Evolutionary conservation across 495 filamentous ascomycete genomes (phyloP).

Genomic region (Talaromyces adpressus): DNA sequence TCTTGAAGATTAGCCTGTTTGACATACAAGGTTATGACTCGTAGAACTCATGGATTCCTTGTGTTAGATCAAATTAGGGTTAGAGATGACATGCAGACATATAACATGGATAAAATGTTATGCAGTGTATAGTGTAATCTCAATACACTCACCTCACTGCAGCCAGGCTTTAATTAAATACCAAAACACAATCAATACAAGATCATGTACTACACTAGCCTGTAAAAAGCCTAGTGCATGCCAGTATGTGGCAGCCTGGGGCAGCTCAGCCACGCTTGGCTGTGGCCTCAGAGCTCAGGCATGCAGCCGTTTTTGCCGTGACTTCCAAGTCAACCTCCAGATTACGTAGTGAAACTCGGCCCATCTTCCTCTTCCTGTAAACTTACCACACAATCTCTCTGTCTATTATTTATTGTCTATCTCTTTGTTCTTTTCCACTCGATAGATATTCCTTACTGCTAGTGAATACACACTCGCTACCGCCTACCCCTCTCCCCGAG

Average conservation of each 20-base stretch:
- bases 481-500: no score
- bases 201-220: background rate
- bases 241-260: background rate
- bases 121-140: no score
- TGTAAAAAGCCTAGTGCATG: background rate
- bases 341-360: conserved; percentile 4
- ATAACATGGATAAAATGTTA: background rate
- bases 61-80: background rate
- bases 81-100: background rate
- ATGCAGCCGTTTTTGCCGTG: background rate
- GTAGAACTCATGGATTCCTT: background rate
- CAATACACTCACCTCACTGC: background rate
- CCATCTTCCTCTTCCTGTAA: background rate
- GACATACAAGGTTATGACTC: background rate
- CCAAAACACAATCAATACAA: background rate
- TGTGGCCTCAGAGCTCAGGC: background rate
- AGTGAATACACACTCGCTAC: background rate
- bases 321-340: background rate
- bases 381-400: background rate
- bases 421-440: background rate
- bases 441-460: background rate
- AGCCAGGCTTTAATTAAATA: background rate
- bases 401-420: background rate
- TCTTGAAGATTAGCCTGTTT: background rate
- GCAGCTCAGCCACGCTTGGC: background rate